Conservation (phyloP, 1,284 basidiomycete species). For the Puccinia novopanici region DNA sequence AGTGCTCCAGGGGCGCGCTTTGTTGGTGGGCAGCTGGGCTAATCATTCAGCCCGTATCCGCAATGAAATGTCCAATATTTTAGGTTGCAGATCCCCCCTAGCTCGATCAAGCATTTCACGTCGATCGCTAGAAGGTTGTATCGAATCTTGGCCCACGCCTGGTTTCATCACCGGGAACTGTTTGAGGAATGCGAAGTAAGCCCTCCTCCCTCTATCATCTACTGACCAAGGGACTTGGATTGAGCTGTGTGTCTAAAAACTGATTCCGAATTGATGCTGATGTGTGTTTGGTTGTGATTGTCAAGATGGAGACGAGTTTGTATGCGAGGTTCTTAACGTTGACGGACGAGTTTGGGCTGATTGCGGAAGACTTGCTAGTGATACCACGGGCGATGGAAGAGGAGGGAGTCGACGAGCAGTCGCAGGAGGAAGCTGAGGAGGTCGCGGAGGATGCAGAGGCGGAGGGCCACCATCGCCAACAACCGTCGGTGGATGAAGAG, state of each 20-base stretch:
- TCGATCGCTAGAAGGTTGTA: slow-evolving; percentile 84
- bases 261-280: neutral
- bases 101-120: slow-evolving; percentile 81
- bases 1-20: slow-evolving; percentile 53
- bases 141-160: slow-evolving; percentile 85
- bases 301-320: slow-evolving; percentile 75
- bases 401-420: neutral
- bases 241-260: too few relatives aligned
- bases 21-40: neutral
- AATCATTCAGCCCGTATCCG: neutral
- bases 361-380: slow-evolving; percentile 76
- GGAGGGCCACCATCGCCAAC: neutral
- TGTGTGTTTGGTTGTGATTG: slow-evolving; percentile 2
- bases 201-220: too few relatives aligned
- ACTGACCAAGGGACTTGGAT: too few relatives aligned
- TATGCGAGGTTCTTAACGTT: slow-evolving; percentile 87
- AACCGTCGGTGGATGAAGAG: neutral
- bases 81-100: slow-evolving; percentile 75
- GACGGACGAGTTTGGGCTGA: slow-evolving; percentile 76
- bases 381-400: slow-evolving; percentile 62
- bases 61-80: neutral
- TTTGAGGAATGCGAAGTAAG: slow-evolving; percentile 77
- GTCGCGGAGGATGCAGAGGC: neutral
- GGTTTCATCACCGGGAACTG: slow-evolving; percentile 70
- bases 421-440: neutral